Conservation (phyloP, 2,329 filamentous ascomycete species). For the Beauveria sp. region DNA sequence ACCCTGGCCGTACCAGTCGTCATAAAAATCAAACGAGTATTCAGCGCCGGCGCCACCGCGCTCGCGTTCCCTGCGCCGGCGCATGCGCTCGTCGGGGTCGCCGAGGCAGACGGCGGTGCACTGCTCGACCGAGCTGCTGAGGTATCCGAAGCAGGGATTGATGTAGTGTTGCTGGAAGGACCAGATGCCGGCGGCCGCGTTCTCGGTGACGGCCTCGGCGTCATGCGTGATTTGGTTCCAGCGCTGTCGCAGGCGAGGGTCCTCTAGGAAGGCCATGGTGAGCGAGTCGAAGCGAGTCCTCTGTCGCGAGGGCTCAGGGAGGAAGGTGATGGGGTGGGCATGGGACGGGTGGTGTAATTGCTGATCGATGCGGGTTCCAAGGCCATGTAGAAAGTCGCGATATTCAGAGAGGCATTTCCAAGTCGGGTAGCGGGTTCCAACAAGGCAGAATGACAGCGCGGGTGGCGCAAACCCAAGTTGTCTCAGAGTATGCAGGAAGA, state of each 20-base stretch:
- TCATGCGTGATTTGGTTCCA: slow-evolving; percentile 91
- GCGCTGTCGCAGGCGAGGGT: slow-evolving; percentile 85
- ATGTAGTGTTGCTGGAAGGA: slow-evolving; percentile 82
- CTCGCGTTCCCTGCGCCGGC: slow-evolving; percentile 58
- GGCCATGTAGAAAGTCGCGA: neutral
- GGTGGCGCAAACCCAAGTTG: slow-evolving; percentile 2
- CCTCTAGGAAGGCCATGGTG: slow-evolving; percentile 57
- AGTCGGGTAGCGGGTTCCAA: neutral
- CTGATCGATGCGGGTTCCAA: neutral
- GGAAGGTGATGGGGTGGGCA: neutral
- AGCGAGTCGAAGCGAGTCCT: slow-evolving; percentile 1
- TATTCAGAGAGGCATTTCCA: neutral
- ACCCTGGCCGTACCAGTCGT: slow-evolving; percentile 77
- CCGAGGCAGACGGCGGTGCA: slow-evolving; percentile 66
- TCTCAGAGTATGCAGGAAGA: slow-evolving; percentile 7
- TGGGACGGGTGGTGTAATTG: neutral
- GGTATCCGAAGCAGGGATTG: slow-evolving; percentile 65
- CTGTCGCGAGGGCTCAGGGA: slow-evolving; percentile 5
- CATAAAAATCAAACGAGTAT: slow-evolving; percentile 92
- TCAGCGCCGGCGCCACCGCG: slow-evolving; percentile 59
- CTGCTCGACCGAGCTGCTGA: slow-evolving; percentile 61
- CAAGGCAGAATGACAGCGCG: neutral
- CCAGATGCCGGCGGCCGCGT: slow-evolving; percentile 86
- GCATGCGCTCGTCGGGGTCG: slow-evolving; percentile 64
- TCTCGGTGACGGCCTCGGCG: slow-evolving; percentile 82